Base-by-base conservation (phyloP, 2,329 filamentous ascomycete genomes). In the Cordyceps militaris region DNA sequence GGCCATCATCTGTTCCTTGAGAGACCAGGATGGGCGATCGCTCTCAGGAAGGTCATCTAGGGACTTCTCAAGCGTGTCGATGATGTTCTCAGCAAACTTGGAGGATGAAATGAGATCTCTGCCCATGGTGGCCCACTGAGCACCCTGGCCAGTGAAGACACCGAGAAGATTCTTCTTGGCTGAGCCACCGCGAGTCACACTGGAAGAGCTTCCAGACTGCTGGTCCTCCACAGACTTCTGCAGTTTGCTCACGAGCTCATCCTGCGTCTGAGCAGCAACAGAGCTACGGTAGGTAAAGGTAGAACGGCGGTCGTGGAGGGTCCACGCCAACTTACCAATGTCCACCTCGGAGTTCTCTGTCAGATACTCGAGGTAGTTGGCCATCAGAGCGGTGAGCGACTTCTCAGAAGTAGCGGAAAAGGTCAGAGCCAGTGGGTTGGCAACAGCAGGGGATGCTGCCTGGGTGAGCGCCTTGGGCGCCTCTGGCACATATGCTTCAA, bases 111-210 rank as follows among this genome's bases (percentile, higher is more conserved):
- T 62, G 48, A 71, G 63, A 60, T 69, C 67, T 8, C 66, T 63
- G 32, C 69, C 69, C 70, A 72, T 70, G 21, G 58, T 63, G 43
- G 59, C 52, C 66, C 66, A 69, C 60, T 70, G 68, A 6, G 68
- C 70, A 30, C 70, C 70, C 57, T 71, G 70, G 8, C 70, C 70
- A 8, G 69, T 71, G 57, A 72, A 67, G 24, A 67, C 57, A 24
- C 59, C 59, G 13, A 56, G 46, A 6, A 59, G 57, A 36, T 55
- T 55, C 44, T 55, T 59, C 43, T 55, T 55, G 50, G 50, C 57
- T 8, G 57, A 52, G 34, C 46, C 43, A 36, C 50, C 57, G 24
- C 57, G 57, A 32, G 50, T 57, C 21, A 57, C 55, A 5, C 16
- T 6, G 28, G 47, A 44, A n/a, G 55, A 46, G 40, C 46, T 46